A percentile compares a stretch with the other conserved stretches of the same genome.
These are phyloP conservation scores for Daldinia bambusicola DNA, from an alignment of 495 filamentous ascomycete genomes.

Conservation along the genomic window DNA sequence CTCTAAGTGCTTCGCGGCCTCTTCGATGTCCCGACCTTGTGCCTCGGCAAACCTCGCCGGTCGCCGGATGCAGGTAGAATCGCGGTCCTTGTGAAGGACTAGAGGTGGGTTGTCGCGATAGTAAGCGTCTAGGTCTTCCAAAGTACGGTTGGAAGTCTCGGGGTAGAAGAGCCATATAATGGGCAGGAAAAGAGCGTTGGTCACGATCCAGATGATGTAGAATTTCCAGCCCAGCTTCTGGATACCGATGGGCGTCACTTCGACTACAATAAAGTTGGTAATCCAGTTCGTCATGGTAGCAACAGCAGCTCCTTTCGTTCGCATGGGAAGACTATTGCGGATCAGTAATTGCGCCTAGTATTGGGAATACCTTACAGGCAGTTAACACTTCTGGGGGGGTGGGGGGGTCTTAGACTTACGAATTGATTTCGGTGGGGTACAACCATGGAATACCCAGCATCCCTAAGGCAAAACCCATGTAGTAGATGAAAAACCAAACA, in stretches of 20 bases:
- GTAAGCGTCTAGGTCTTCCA: constrained; percentile 59
- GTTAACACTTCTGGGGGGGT: neutral
- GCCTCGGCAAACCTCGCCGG: constrained; percentile 42
- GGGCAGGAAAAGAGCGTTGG: constrained; percentile 67
- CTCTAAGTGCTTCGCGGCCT: constrained; percentile 30
- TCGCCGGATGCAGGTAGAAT: constrained; percentile 35
- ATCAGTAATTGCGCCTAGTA: constrained; percentile 6
- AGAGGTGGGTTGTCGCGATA: constrained; percentile 57
- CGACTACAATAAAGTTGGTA: constrained; percentile 70
- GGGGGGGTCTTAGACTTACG: constrained; percentile 33
- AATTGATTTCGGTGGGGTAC: constrained; percentile 73
- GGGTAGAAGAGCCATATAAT: constrained; percentile 71
- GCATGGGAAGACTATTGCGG: constrained; percentile 56
- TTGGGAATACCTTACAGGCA: neutral
- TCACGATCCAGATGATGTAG: constrained; percentile 73
- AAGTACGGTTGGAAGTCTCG: constrained; percentile 59
- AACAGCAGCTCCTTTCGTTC: constrained; percentile 66
- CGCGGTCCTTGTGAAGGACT: constrained; percentile 52
- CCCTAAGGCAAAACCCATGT: constrained; percentile 63
- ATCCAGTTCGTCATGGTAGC: constrained; percentile 72
- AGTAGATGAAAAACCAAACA: constrained; percentile 65
- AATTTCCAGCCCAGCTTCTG: constrained; percentile 69
- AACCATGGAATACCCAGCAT: constrained; percentile 69
- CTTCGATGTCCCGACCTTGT: constrained; percentile 43
- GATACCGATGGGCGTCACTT: constrained; percentile 71